Evolutionary conservation across 352 stramenopile genomes (phyloP).

Genomic region (Phytophthora cactorum): DNA sequence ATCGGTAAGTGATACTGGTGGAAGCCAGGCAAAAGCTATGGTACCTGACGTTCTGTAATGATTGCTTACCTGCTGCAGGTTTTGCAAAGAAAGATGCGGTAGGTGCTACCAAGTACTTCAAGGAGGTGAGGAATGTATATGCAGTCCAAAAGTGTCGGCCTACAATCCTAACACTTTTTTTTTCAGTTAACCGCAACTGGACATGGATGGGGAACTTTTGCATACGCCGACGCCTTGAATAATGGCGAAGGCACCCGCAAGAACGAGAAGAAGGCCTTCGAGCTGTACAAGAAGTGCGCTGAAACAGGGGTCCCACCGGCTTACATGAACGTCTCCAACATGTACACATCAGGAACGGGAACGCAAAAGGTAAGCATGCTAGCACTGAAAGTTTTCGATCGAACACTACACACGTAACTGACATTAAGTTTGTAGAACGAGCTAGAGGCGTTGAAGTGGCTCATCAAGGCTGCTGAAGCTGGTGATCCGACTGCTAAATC

Average conservation of each 20-base stretch:
- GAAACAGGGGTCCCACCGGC: conserved; percentile 68
- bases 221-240: conserved; percentile 78
- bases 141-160: too few species aligned
- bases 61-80: conserved; percentile 28
- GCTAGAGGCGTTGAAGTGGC: conserved; percentile 68
- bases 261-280: conserved; percentile 81
- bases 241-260: conserved; percentile 78
- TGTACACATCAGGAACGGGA: conserved; percentile 76
- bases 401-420: not conserved
- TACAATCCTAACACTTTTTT: not conserved
- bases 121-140: conserved; percentile 49
- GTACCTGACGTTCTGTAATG: not conserved
- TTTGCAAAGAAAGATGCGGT: conserved; percentile 64
- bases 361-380: conserved; percentile 60
- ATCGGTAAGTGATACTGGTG: conserved; percentile 43
- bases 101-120: conserved; percentile 70
- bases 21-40: not conserved
- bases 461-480: conserved; percentile 75
- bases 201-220: conserved; percentile 83
- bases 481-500: conserved; percentile 81
- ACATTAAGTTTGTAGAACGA: conserved; percentile 55
- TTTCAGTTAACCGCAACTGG: conserved; percentile 56
- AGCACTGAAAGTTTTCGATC: not conserved
- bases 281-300: conserved; percentile 76
- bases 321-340: conserved; percentile 85